Evolutionary conservation across 1,284 basidiomycete genomes (phyloP).

Genomic region (Rhodotorula glutinis): DNA sequence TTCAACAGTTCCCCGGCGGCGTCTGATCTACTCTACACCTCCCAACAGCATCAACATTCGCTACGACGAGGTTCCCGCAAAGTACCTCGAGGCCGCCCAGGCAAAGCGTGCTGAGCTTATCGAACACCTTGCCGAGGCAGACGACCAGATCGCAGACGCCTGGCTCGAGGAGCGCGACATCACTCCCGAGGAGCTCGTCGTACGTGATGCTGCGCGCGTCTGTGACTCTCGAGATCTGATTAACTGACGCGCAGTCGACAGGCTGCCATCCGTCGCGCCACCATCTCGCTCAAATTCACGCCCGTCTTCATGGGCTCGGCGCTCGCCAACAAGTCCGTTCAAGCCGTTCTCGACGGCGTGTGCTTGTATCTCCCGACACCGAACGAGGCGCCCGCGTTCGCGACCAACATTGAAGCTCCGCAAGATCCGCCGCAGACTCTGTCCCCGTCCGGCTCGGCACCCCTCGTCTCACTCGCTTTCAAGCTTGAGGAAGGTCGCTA

Average conservation of each 20-base stretch:
- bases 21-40: neutral
- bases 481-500: slow-evolving; percentile 97
- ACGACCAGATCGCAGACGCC: slow-evolving; percentile 89
- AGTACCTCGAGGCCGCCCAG: slow-evolving; percentile 67
- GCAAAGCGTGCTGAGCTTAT: slow-evolving; percentile 86
- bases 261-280: slow-evolving; percentile 81
- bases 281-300: slow-evolving; percentile 82
- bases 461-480: slow-evolving; percentile 92
- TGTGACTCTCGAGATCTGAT: no score
- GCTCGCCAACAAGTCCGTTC: slow-evolving; percentile 96
- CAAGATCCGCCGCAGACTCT: slow-evolving; percentile 60
- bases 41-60: slow-evolving; percentile 66
- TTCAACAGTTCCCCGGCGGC: neutral
- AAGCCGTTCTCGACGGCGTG: slow-evolving; percentile 89
- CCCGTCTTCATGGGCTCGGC: slow-evolving; percentile 97
- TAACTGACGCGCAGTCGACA: neutral
- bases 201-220: no score
- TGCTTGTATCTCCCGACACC: slow-evolving; percentile 95
- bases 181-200: slow-evolving; percentile 67
- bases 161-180: slow-evolving; percentile 82
- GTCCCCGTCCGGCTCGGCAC: slow-evolving; percentile 74
- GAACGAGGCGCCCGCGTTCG: slow-evolving; percentile 71
- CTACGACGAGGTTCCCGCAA: slow-evolving; percentile 81
- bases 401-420: slow-evolving; percentile 55
- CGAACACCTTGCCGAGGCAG: slow-evolving; percentile 92